These are phyloP conservation scores for Penicillium sp. DNA, from an alignment of 2,329 filamentous ascomycete genomes.

Conservation along the genomic window DNA sequence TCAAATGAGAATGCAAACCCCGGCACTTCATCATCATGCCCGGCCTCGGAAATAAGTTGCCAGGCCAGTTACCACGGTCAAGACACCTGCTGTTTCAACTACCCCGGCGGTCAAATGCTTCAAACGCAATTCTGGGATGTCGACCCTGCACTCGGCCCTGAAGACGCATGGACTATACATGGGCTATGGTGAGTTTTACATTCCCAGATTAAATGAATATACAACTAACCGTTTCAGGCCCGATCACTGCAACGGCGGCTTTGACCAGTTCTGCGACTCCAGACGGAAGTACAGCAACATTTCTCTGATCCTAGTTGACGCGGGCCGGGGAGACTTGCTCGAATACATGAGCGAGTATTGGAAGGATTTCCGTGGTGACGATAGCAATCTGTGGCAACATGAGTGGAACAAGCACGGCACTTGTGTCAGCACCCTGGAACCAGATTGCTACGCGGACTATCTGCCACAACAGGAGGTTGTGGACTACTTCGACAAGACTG, in stretches of 20 bases:
- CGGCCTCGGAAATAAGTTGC: slow-evolving; percentile 55
- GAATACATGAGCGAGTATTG: slow-evolving; percentile 69
- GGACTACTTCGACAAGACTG: slow-evolving; percentile 66
- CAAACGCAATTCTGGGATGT: slow-evolving; percentile 79
- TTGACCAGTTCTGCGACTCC: slow-evolving; percentile 64
- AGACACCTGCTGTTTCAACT: slow-evolving; percentile 72
- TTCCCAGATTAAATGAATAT: background rate
- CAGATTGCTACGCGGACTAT: slow-evolving; percentile 65
- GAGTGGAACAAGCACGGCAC: slow-evolving; percentile 75
- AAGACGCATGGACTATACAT: slow-evolving; percentile 71
- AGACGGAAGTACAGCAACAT: slow-evolving; percentile 65
- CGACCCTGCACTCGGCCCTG: slow-evolving; percentile 61
- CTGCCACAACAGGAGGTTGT: slow-evolving; percentile 61
- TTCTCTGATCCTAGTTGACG: slow-evolving; percentile 57
- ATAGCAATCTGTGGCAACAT: slow-evolving; percentile 68
- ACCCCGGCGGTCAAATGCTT: slow-evolving; percentile 67
- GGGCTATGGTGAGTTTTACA: slow-evolving; percentile 56
- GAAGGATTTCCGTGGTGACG: slow-evolving; percentile 65
- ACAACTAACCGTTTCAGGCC: slow-evolving; percentile 45
- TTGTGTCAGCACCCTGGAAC: slow-evolving; percentile 68
- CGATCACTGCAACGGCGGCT: slow-evolving; percentile 68
- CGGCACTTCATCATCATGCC: slow-evolving; percentile 28
- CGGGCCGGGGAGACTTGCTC: slow-evolving; percentile 57
- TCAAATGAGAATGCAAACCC: slow-evolving; percentile 7
- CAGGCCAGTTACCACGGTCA: slow-evolving; percentile 59